These are phyloP conservation scores for Neoboletus magnificus DNA, from an alignment of 768 basidiomycete genomes.

Conservation along the genomic window DNA sequence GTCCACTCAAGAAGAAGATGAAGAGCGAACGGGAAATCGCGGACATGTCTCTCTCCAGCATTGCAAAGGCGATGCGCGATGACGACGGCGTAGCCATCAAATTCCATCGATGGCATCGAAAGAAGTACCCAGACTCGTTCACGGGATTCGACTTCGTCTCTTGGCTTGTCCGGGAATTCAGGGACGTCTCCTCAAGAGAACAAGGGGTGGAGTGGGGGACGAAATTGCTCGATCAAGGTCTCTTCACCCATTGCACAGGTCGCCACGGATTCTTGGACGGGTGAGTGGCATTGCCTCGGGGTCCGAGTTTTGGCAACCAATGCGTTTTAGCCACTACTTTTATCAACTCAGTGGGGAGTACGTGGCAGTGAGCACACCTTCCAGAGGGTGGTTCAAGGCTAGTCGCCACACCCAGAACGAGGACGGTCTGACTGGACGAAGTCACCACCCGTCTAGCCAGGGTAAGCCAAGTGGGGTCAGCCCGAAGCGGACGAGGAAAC, in stretches of 20 bases:
- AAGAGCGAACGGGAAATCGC: constrained; percentile 72
- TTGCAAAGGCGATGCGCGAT: constrained; percentile 84
- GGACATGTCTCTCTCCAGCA: constrained; percentile 57
- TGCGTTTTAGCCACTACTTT: constrained; percentile 69
- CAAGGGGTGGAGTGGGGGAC: constrained; percentile 79
- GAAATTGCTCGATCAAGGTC: constrained; percentile 72
- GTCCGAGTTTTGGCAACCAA: constrained; percentile 3
- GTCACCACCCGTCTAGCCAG: constrained; percentile 36
- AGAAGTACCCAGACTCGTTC: constrained; percentile 76
- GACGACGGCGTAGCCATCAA: constrained; percentile 83
- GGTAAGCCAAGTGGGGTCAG: constrained; percentile 36
- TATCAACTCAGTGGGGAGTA: constrained; percentile 81
- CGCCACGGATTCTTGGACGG: constrained; percentile 86
- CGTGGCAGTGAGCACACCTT: constrained; percentile 63
- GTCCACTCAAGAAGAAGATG: constrained; percentile 75
- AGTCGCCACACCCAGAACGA: constrained; percentile 42
- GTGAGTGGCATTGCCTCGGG: constrained; percentile 39
- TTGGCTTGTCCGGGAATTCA: constrained; percentile 90
- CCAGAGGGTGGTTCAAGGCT: constrained; percentile 62
- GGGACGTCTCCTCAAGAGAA: constrained; percentile 78
- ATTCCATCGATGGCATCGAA: constrained; percentile 78
- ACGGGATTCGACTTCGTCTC: constrained; percentile 86
- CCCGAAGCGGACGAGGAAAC: constrained; percentile 51
- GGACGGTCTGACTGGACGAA: constrained; percentile 36
- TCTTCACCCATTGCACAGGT: constrained; percentile 81